Evolutionary conservation across 257 asterid genomes (phyloP), one percentile per base, ranked within the genome.

Genomic region (Pogostemon cablin): DNA sequence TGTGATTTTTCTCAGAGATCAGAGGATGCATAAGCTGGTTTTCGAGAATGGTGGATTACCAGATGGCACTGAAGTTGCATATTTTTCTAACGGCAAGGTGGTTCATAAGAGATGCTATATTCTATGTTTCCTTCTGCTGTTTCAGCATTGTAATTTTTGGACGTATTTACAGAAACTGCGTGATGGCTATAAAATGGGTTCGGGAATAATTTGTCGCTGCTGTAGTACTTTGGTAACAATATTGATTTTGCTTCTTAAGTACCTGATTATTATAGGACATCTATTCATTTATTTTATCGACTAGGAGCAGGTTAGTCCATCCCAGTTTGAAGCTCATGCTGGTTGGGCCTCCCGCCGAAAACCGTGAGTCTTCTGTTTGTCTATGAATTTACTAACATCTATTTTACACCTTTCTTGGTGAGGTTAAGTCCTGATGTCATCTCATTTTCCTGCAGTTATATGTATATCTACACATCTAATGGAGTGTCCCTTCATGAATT

Each of bases 281-380:
- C 9, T 47, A 15, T 72, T 83, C 32, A 72, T 72, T 46, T 48
- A 54, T 42, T 62, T 77, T 75, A 57, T 64, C 56, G 75, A 46
- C 77, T 56, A 59, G 85, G 86, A 74, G 73, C 93, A 95, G 99
- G 93, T 89, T 80, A 95, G 98, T 78, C 97, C 98, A 63, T 95
- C 99, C 75, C 87, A 79, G 72, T 95, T 95, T 86, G 99, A 95
- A 84, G 95, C 96, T 75, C 99, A 95, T 84, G 98, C 99, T 72
- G 99, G 99, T 72, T 92, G 98, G 96, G 98, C 98, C 63, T 88
- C 99, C 8, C 93, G 99, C 59, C 84, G 83, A 59, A 95, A 88
- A 85, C 99, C 99, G 99, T 95, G 60, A 81, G 99, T 86, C 50
- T 62, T 70, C 42, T 47, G 42, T 56, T 5, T 20, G 9, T 71